Evolutionary conservation across 495 filamentous ascomycete species (phyloP).

Genomic region (Penicilliopsis zonata): DNA sequence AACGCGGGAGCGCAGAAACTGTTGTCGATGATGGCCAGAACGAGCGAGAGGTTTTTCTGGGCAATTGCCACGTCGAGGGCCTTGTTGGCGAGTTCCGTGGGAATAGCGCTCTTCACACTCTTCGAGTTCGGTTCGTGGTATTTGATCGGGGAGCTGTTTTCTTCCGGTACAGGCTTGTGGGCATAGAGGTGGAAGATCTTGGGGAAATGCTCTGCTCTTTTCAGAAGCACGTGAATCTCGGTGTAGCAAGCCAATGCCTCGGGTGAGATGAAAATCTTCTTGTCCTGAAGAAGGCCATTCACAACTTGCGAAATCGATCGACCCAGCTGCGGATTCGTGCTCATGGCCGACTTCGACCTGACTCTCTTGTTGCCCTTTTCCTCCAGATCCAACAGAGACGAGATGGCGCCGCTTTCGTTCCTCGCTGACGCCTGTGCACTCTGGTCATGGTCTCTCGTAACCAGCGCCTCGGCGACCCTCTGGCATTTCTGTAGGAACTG

Average conservation of each 20-base stretch:
- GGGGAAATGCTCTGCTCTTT: slow-evolving; percentile 60
- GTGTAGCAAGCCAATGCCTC: slow-evolving; percentile 58
- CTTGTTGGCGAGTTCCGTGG: slow-evolving; percentile 46
- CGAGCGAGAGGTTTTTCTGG: slow-evolving; percentile 59
- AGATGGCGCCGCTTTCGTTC: slow-evolving; percentile 28
- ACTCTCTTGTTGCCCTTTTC: slow-evolving; percentile 20
- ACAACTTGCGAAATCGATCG: slow-evolving; percentile 40
- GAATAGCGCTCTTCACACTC: slow-evolving; percentile 57
- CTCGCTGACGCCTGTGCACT: slow-evolving; percentile 6
- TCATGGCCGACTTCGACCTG: slow-evolving; percentile 6
- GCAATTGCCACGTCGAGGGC: slow-evolving; percentile 70
- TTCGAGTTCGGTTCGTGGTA: slow-evolving; percentile 55
- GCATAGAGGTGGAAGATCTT: slow-evolving; percentile 73
- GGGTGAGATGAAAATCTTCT: slow-evolving; percentile 71
- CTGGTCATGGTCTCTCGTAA: slow-evolving; percentile 16
- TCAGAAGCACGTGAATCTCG: slow-evolving; percentile 55
- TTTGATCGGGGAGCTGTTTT: slow-evolving; percentile 41
- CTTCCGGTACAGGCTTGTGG: slow-evolving; percentile 61
- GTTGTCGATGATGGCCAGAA: slow-evolving; percentile 68
- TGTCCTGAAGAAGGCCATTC: slow-evolving; percentile 56
- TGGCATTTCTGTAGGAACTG: slow-evolving; percentile 33
- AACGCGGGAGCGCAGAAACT: slow-evolving; percentile 66
- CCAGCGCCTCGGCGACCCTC: slow-evolving; percentile 22
- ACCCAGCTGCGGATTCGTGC: slow-evolving; percentile 13
- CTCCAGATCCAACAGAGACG: slow-evolving; percentile 39